Evolutionary conservation across 148 eudicot genomes (phyloP).

Genomic region (Talinum fruticosum): DNA sequence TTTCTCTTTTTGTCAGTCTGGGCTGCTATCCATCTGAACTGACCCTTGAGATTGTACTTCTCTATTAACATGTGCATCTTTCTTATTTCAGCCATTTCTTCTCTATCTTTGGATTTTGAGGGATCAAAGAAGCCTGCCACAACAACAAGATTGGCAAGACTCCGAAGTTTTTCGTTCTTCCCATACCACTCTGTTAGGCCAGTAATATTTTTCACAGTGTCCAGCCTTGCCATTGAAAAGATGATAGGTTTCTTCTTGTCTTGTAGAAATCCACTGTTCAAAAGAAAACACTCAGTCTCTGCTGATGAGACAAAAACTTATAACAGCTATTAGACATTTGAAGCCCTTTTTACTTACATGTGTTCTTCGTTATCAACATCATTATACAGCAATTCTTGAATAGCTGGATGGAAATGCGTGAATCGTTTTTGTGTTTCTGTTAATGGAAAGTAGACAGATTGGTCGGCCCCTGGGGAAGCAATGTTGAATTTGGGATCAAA

Average conservation of each 20-base stretch:
- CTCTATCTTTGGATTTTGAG: conserved; percentile 87
- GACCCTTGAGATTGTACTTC: conserved; percentile 73
- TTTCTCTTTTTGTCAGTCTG: conserved; percentile 76
- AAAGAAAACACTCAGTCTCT: conserved; percentile 6
- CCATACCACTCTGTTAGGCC: conserved; percentile 92
- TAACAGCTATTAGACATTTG: neutral
- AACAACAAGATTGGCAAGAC: conserved; percentile 72
- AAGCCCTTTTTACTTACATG: conserved; percentile 45
- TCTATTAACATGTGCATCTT: conserved; percentile 80
- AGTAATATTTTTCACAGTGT: conserved; percentile 76
- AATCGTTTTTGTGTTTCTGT: conserved; percentile 63
- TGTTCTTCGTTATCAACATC: conserved; percentile 68
- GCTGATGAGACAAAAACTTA: neutral
- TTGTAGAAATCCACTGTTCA: conserved; percentile 70
- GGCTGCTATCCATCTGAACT: conserved; percentile 94
- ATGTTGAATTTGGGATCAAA: conserved; percentile 95
- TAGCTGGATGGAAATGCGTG: conserved; percentile 57
- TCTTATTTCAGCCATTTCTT: conserved; percentile 78
- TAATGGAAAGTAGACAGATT: conserved; percentile 73
- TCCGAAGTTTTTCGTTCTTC: conserved; percentile 69
- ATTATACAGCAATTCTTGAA: conserved; percentile 71
- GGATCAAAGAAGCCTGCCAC: conserved; percentile 92
- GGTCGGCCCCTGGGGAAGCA: conserved; percentile 96
- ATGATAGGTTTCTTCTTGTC: conserved; percentile 78
- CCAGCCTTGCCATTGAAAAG: conserved; percentile 97